phyloP scores from a whole-genome alignment of 2,329 filamentous ascomycete species.

The Penicillium italicum region DNA sequence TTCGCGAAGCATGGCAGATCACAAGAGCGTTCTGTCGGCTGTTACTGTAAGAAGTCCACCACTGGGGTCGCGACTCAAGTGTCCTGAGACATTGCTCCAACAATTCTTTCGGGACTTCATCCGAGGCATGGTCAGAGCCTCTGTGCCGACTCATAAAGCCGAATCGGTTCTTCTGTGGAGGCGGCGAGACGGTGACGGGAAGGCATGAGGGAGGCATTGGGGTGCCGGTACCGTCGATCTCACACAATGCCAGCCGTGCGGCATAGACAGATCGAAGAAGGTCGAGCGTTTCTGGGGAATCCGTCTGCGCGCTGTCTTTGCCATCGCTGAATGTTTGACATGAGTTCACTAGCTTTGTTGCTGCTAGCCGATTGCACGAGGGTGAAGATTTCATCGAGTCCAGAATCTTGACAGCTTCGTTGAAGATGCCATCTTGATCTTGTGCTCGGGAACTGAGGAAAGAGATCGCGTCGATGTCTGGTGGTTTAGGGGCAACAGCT shows the following conservation, averaged over 20 bases:
- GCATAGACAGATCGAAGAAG: slow-evolving; percentile 57
- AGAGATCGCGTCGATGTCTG: slow-evolving; percentile 27
- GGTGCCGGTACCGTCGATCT: slow-evolving; percentile 53
- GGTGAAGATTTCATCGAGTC: slow-evolving; percentile 45
- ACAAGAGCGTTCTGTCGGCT: slow-evolving; percentile 58
- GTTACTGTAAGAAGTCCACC: slow-evolving; percentile 64
- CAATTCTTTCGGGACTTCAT: slow-evolving; percentile 22
- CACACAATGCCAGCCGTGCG: slow-evolving; percentile 61
- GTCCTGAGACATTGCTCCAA: slow-evolving; percentile 53
- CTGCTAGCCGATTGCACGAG: slow-evolving; percentile 53
- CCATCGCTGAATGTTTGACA: slow-evolving; percentile 49
- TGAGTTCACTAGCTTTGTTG: slow-evolving; percentile 50
- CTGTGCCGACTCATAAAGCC: slow-evolving; percentile 21
- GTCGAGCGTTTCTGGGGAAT: slow-evolving; percentile 37
- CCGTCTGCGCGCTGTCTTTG: slow-evolving; percentile 22
- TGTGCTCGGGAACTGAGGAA: slow-evolving; percentile 23
- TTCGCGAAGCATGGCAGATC: slow-evolving; percentile 60
- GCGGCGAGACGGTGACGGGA: slow-evolving; percentile 44
- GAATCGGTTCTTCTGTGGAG: slow-evolving; percentile 29
- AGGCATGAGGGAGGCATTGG: slow-evolving; percentile 51
- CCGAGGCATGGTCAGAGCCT: slow-evolving; percentile 13
- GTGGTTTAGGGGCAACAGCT: background rate
- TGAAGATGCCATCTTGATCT: slow-evolving; percentile 38
- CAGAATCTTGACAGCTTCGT: slow-evolving; percentile 44
- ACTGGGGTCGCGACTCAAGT: slow-evolving; percentile 54